A percentile compares a stretch with the other conserved stretches of the same genome.
These are phyloP conservation scores for Pseudogymnoascus verrucosus DNA, from an alignment of 2,329 filamentous ascomycete species.

Conservation along the genomic window DNA sequence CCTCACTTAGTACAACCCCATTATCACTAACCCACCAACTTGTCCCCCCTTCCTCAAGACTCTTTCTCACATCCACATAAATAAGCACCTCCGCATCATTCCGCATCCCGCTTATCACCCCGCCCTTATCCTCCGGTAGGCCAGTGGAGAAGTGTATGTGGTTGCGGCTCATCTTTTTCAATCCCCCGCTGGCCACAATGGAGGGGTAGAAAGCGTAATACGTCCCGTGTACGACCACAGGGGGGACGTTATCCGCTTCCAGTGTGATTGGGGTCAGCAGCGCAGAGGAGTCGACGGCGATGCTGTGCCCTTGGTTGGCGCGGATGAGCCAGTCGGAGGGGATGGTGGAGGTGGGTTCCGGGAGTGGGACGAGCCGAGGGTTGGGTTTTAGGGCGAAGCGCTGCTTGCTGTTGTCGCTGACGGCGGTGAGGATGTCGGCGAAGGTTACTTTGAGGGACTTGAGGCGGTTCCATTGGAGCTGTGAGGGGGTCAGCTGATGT, in stretches of 20 bases:
- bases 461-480: conserved; percentile 37
- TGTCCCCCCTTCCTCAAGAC: conserved; percentile 51
- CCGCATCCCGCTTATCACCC: conserved; percentile 74
- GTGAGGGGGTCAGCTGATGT: neutral
- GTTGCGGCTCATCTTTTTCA: conserved; percentile 73
- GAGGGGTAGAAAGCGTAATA: conserved; percentile 71
- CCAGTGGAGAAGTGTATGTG: conserved; percentile 87
- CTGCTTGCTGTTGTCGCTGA: conserved; percentile 77
- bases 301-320: conserved; percentile 89
- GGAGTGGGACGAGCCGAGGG: conserved; percentile 21
- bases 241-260: conserved; percentile 50
- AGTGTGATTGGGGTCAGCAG: conserved; percentile 62
- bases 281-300: conserved; percentile 59
- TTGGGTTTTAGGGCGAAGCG: conserved; percentile 71
- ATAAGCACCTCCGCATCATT: conserved; percentile 68
- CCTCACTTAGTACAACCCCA: conserved; percentile 62
- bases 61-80: conserved; percentile 63
- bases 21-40: conserved; percentile 76
- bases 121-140: conserved; percentile 39
- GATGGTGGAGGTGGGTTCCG: conserved; percentile 21
- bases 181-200: conserved; percentile 69
- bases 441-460: conserved; percentile 66
- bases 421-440: conserved; percentile 61
- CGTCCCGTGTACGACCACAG: conserved; percentile 75
- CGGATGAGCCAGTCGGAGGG: conserved; percentile 68